Evolutionary conservation across 2,329 filamentous ascomycete species (phyloP).

Genomic region (Tolypocladium nubicola): DNA sequence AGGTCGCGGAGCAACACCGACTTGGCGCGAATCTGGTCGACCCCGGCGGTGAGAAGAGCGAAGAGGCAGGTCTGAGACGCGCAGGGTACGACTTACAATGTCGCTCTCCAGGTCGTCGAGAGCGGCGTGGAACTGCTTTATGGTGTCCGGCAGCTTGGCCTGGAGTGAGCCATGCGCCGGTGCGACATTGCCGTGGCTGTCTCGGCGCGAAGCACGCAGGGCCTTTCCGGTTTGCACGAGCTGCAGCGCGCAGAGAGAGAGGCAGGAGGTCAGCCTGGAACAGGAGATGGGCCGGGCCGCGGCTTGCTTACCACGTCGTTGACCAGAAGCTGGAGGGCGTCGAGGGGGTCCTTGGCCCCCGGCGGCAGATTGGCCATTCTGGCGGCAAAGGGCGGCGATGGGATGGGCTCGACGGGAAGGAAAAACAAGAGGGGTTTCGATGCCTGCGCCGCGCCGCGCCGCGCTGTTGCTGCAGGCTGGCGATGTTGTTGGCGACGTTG

Average conservation of each 20-base stretch:
- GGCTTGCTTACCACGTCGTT: constrained; percentile 41
- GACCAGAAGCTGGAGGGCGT: constrained; percentile 40
- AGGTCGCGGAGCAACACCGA: constrained; percentile 45
- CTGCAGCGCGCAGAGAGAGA: constrained; percentile 21
- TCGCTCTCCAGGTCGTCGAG: constrained; percentile 47
- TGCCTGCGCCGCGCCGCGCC: neutral
- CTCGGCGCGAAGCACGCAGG: constrained; percentile 35
- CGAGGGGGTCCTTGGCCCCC: constrained; percentile 27
- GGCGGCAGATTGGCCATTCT: constrained; percentile 18
- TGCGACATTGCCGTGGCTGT: constrained; percentile 28
- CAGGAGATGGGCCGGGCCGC: neutral
- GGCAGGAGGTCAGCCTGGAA: neutral
- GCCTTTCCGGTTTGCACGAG: constrained; percentile 50
- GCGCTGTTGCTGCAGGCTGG: neutral
- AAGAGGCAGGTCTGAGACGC: neutral
- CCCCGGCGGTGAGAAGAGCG: neutral
- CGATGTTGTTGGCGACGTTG: neutral
- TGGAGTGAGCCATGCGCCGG: constrained; percentile 22
- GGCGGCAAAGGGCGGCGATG: neutral
- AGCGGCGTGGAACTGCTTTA: constrained; percentile 38
- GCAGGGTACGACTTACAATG: constrained; percentile 33
- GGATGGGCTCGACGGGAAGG: neutral
- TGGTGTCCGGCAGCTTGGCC: constrained; percentile 34
- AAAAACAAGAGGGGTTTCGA: neutral
- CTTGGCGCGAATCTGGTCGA: constrained; percentile 34